Evolutionary conservation across 192 early-diverging fungal genomes (phyloP).

Genomic region (Mortierella antarctica): DNA sequence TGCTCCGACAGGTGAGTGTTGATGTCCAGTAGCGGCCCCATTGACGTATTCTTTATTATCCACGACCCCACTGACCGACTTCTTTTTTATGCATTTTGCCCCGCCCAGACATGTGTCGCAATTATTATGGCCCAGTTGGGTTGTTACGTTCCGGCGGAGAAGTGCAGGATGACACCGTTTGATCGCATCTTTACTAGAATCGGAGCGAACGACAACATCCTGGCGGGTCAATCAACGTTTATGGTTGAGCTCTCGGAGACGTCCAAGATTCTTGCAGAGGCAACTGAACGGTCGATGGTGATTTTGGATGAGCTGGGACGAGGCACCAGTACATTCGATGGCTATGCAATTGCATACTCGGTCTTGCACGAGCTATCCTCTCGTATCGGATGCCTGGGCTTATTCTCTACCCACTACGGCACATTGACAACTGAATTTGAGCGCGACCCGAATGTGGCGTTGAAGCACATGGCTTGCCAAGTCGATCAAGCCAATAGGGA

Average conservation of each 20-base stretch:
- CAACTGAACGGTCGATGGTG: constrained; percentile 89
- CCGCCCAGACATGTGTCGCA: constrained; percentile 81
- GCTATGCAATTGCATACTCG: constrained; percentile 94
- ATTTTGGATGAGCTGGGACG: constrained; percentile 98
- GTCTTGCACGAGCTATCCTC: constrained; percentile 88
- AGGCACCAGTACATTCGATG: constrained; percentile 97
- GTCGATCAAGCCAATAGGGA: constrained; percentile 83
- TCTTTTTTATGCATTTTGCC: background rate
- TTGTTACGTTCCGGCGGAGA: constrained; percentile 90
- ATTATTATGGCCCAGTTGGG: constrained; percentile 97
- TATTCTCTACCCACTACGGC: constrained; percentile 98
- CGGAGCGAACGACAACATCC: constrained; percentile 97
- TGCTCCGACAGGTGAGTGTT: constrained; percentile 83
- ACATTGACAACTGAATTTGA: constrained; percentile 89
- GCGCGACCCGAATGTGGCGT: constrained; percentile 76
- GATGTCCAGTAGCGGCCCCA: background rate
- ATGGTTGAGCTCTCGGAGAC: constrained; percentile 98
- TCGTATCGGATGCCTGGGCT: constrained; percentile 84
- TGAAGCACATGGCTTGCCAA: constrained; percentile 90
- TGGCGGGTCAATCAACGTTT: constrained; percentile 95
- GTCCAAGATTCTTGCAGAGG: constrained; percentile 89
- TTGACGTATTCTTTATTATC: background rate
- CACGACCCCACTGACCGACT: background rate
- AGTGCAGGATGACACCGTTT: constrained; percentile 80
- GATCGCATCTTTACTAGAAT: constrained; percentile 98